Conservation (phyloP, 768 basidiomycete species). For the Trametes meyenii region DNA sequence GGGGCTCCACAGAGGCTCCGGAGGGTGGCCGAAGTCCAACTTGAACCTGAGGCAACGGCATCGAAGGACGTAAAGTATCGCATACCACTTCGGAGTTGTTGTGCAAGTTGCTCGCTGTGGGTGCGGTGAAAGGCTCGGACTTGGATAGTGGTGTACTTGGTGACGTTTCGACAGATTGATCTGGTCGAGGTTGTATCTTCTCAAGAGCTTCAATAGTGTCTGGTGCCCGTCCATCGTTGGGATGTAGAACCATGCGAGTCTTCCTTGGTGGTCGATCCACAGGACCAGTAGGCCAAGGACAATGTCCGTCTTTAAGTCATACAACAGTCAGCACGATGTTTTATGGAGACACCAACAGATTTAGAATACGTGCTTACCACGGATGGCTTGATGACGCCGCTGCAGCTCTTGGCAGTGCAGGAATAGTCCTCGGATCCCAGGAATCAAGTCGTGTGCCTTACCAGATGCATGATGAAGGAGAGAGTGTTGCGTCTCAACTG, state of each 20-base stretch:
- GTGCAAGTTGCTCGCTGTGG: no score
- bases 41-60: no score
- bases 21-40: no score
- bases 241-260: not conserved
- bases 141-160: not conserved
- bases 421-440: not conserved
- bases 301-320: not conserved
- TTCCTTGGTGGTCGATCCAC: not conserved
- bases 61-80: no score
- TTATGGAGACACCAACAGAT: no score
- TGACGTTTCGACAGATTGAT: not conserved
- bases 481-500: not conserved
- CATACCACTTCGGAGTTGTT: no score
- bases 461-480: not conserved
- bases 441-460: not conserved
- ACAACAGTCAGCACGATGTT: no score
- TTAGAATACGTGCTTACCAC: not conserved
- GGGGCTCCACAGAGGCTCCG: no score
- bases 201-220: not conserved
- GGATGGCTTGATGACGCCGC: not conserved
- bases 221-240: not conserved
- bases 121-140: no score
- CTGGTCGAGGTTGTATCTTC: not conserved
- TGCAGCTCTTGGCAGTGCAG: not conserved
- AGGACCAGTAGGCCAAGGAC: not conserved